A percentile compares a stretch with the other conserved stretches of the same genome.
phyloP scores from a whole-genome alignment of 2,329 filamentous ascomycete genomes.

The Pseudocercospora crystallina region DNA sequence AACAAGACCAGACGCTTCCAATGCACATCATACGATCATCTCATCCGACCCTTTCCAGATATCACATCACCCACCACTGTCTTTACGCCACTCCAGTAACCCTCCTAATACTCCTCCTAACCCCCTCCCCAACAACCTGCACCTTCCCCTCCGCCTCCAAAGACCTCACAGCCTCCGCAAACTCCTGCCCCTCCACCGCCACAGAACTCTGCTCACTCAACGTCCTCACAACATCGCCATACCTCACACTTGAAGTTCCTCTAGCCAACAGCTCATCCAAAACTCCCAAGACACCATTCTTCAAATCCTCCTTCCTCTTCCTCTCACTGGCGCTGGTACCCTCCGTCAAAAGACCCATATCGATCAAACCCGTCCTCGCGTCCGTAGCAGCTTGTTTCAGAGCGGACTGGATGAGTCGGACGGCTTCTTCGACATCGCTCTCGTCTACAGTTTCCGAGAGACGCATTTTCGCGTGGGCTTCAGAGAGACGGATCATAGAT shows the following conservation, averaged over 20 bases:
- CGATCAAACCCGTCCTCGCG: slow-evolving; percentile 82
- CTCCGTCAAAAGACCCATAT: slow-evolving; percentile 93
- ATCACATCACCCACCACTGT: too few relatives aligned
- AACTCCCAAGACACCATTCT: slow-evolving; percentile 70
- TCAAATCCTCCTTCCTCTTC: slow-evolving; percentile 78
- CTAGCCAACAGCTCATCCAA: slow-evolving; percentile 76
- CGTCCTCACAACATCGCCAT: slow-evolving; percentile 72
- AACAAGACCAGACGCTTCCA: not conserved
- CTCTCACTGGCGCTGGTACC: slow-evolving; percentile 89
- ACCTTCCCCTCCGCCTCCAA: slow-evolving; percentile 84
- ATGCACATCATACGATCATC: not conserved
- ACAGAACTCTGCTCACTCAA: slow-evolving; percentile 69
- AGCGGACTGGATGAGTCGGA: slow-evolving; percentile 87
- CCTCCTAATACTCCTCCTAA: slow-evolving; percentile 76
- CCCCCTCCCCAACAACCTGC: slow-evolving; percentile 79
- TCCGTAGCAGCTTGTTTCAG: slow-evolving; percentile 98
- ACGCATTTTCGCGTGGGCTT: slow-evolving; percentile 98
- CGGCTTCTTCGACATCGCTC: slow-evolving; percentile 83
- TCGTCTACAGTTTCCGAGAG: slow-evolving; percentile 73
- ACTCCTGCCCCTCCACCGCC: slow-evolving; percentile 74
- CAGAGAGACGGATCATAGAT: slow-evolving; percentile 94
- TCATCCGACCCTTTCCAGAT: not conserved
- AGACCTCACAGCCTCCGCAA: slow-evolving; percentile 74
- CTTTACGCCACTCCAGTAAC: slow-evolving; percentile 58
- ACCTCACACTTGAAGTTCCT: slow-evolving; percentile 66